Base-by-base conservation (phyloP, 2,329 filamentous ascomycete species). In the Pseudocercospora ulei region DNA sequence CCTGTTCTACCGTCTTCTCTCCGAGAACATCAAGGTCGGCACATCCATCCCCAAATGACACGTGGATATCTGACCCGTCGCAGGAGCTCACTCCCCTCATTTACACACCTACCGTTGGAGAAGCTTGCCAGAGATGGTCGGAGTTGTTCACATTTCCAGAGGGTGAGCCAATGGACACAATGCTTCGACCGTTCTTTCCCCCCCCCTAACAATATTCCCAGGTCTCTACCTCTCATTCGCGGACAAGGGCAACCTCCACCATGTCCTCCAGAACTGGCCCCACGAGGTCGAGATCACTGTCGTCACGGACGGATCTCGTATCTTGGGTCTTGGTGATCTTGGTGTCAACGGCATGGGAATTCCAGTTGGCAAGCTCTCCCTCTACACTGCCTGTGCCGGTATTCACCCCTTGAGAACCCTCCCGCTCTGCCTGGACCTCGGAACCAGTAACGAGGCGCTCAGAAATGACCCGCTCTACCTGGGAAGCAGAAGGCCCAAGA, bases 311-410 rank as follows among this genome's bases (percentile, higher is more conserved):
- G 90, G 90, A 46, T 95, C 87, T 33, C 81, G 90, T 51, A 95
- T 80, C 62, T 78, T 87, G 42, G 88, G 90, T 57, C 76, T 98
- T 23, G 90, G 90, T 54, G 90, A 98, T 65, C 75, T 96, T 41
- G 90, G 90, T 53, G 80, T 98, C 51, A 95, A 95, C 64, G 90
- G 90, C 57, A 93, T 96, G 70, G 90, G 90, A 51, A 98, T 98
- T 64, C 86, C 90, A 46, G 88, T 98, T 53, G 90, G 90, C 59
- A 98, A 98, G 70, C 74, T 96, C 46, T 78, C 87, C 48, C 75
- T 98, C 37, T 98, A 98, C 72, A 94, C 85, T 43, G 86, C 82
- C 29, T 93, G 88, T 57, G 90, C 90, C 41, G 90, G 90, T 59
- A 95, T 96, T 65, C 78, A 86, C 64, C 90, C 90, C 23, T 71